These are phyloP conservation scores for Xerocomus brunneocitrinus DNA, from an alignment of 768 basidiomycete species.

Conservation along the genomic window DNA sequence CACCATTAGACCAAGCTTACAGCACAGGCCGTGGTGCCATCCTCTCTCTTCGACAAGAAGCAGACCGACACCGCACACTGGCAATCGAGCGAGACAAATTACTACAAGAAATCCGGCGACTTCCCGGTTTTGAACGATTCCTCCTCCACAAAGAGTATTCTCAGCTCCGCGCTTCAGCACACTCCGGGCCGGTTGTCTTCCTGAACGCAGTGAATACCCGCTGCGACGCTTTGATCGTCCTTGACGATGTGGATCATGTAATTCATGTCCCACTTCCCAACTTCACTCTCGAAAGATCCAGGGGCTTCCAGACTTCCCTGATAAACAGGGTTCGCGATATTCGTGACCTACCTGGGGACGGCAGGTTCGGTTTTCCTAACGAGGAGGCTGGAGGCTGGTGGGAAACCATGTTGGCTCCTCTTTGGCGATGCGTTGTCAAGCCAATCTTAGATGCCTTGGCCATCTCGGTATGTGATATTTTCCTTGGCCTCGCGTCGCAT, in stretches of 20 bases:
- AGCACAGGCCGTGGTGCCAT: not conserved
- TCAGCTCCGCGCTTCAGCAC: not conserved
- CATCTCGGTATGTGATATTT: not conserved
- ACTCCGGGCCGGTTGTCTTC: not conserved
- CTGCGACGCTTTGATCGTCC: not conserved
- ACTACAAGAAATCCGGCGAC: not conserved
- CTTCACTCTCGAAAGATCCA: no score
- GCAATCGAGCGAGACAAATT: not conserved
- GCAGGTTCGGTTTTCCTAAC: not conserved
- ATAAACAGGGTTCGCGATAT: not conserved
- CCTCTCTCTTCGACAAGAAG: not conserved
- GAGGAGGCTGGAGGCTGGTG: not conserved
- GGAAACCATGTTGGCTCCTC: not conserved
- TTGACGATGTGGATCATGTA: not conserved
- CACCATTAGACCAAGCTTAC: not conserved
- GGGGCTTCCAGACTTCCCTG: not conserved
- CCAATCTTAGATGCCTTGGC: not conserved
- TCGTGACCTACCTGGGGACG: not conserved
- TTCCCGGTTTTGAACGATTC: not conserved
- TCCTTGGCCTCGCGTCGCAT: not conserved
- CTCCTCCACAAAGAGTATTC: not conserved
- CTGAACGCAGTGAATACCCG: not conserved
- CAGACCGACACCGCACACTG: not conserved
- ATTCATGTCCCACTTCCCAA: not conserved
- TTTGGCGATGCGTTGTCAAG: not conserved